Conservation (phyloP, 2,329 filamentous ascomycete species). For the Gnomoniopsis sp. region DNA sequence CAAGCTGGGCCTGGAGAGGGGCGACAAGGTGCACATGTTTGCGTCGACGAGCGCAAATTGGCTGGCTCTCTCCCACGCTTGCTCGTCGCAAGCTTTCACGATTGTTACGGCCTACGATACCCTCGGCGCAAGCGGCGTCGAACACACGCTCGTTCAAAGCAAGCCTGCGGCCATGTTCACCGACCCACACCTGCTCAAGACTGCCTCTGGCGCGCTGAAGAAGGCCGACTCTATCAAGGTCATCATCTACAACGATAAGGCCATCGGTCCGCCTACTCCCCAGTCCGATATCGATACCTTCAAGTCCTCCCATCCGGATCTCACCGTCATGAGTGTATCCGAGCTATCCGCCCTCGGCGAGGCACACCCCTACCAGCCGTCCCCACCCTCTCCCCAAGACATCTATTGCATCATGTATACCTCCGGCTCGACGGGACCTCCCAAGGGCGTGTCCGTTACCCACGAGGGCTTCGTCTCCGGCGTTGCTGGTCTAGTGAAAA, state of each 20-base stretch:
- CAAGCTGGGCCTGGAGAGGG: conserved; percentile 65
- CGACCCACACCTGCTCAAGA: conserved; percentile 72
- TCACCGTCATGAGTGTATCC: conserved; percentile 52
- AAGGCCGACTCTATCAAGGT: conserved; percentile 53
- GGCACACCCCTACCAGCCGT: conserved; percentile 66
- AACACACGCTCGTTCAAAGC: conserved; percentile 82
- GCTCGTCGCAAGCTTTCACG: conserved; percentile 80
- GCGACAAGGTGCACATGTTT: conserved; percentile 75
- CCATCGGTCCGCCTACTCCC: conserved; percentile 44
- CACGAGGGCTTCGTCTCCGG: conserved; percentile 79
- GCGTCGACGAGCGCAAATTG: conserved; percentile 82
- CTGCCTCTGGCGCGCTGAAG: conserved; percentile 54
- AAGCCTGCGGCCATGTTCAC: conserved; percentile 79
- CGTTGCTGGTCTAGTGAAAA: conserved; percentile 75
- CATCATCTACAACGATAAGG: conserved; percentile 60
- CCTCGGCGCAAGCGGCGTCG: conserved; percentile 77
- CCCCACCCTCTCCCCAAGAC: conserved; percentile 70
- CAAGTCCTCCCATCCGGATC: conserved; percentile 50
- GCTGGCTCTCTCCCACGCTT: conserved; percentile 74
- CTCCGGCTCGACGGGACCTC: conserved; percentile 82
- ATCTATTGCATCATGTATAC: conserved; percentile 85
- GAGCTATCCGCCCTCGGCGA: conserved; percentile 57
- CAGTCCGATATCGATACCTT: conserved; percentile 53
- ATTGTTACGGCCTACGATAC: conserved; percentile 96
- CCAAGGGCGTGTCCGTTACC: conserved; percentile 82